Evolutionary conservation across 768 basidiomycete species (phyloP).

Genomic region (Calocybe cyanea): DNA sequence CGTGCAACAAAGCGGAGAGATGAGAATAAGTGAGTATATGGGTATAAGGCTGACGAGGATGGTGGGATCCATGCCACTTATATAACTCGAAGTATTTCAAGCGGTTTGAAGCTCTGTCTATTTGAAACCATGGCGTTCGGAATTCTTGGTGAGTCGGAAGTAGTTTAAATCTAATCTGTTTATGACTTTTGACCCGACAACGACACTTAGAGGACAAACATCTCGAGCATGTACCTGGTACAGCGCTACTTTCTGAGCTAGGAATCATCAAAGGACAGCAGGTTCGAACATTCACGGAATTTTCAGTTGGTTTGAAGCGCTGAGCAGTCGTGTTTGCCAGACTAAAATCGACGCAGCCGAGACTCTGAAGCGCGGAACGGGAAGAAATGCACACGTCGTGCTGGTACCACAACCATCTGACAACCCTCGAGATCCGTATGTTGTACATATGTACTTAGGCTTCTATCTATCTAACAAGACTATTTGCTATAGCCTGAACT

Average conservation of each 20-base stretch:
- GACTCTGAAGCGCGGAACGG: conserved; percentile 32
- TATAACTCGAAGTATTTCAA: too few relatives aligned
- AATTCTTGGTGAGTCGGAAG: conserved; percentile 28
- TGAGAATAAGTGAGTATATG: conserved; percentile 1
- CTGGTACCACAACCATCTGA: conserved; percentile 43
- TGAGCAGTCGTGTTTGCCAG: conserved; percentile 10
- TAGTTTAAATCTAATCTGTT: not conserved
- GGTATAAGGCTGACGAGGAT: not conserved
- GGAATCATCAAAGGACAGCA: conserved; percentile 32
- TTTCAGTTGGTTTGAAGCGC: not conserved
- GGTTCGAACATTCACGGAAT: conserved; percentile 10
- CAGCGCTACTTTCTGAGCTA: conserved; percentile 36
- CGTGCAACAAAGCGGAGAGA: not conserved
- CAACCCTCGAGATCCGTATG: conserved; percentile 39
- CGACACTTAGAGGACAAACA: conserved; percentile 30
- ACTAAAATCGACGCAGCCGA: conserved; percentile 29
- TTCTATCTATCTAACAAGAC: not conserved
- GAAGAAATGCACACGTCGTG: conserved; percentile 33
- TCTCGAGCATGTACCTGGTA: conserved; percentile 35
- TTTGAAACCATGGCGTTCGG: conserved; percentile 27
- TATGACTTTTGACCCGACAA: too few relatives aligned
- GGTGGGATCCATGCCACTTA: too few relatives aligned
- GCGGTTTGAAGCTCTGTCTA: not conserved
- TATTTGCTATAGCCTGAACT: conserved; percentile 28
- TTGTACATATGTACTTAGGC: not conserved